Conservation (phyloP, 2,329 filamentous ascomycete species). For the Calcarisporium arbuscula region DNA sequence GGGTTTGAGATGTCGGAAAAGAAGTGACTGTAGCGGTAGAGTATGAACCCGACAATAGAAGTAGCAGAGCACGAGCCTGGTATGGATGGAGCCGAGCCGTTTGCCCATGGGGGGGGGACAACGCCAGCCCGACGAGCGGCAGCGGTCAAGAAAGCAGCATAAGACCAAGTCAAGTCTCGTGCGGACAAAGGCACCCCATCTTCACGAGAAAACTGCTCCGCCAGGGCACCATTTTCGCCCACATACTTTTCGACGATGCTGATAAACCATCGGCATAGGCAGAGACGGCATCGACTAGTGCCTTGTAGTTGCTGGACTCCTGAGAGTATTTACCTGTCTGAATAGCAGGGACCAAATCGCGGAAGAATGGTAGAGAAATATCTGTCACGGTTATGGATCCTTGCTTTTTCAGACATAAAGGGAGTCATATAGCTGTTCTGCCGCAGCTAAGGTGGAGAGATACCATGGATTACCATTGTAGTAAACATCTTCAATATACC, state of each 20-base stretch:
- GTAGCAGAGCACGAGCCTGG: conserved; percentile 42
- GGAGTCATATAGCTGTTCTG: conserved; percentile 74
- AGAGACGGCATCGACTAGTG: conserved; percentile 50
- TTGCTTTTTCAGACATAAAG: conserved; percentile 59
- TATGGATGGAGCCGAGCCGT: conserved; percentile 35
- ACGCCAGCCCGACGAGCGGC: conserved; percentile 47
- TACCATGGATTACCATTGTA: conserved; percentile 80
- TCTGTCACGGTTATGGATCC: conserved; percentile 59
- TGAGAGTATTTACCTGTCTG: conserved; percentile 56
- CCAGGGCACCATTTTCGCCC: conserved; percentile 53
- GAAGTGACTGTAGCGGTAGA: conserved; percentile 37
- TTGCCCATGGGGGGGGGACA: conserved; percentile 52
- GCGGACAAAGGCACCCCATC: conserved; percentile 54
- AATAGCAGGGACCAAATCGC: conserved; percentile 52
- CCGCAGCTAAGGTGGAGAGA: conserved; percentile 67
- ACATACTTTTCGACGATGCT: conserved; percentile 58
- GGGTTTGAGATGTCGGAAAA: conserved; percentile 45
- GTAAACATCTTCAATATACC: conserved; percentile 69
- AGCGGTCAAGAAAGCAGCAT: conserved; percentile 63
- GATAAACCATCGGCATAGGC: conserved; percentile 57
- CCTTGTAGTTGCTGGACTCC: conserved; percentile 39
- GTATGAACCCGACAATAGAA: conserved; percentile 45
- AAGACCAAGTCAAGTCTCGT: conserved; percentile 66
- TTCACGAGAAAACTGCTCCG: conserved; percentile 59
- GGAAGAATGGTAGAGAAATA: conserved; percentile 66